Evolutionary conservation across 331 rosid genomes (phyloP), one percentile per base, ranked within the genome.

Genomic region (Telfairia occidentalis): DNA sequence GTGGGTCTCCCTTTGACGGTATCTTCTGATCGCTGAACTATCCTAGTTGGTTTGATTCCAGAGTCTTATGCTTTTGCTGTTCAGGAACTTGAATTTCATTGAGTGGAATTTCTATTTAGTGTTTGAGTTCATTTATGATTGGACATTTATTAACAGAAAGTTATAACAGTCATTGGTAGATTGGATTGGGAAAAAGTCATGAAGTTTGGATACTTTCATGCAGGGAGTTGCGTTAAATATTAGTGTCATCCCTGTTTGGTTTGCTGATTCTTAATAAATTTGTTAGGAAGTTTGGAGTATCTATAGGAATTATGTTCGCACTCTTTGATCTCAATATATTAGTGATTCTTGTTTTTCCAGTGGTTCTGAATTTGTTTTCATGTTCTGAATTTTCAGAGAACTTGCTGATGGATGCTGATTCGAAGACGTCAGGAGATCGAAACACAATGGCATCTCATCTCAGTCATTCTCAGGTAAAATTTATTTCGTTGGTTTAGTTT

Each of bases 1-100:
- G 98, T 72, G 87, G 86, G 32, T 80, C 90, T 86, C 90, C 93
- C 24, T 95, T 83, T 83, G 78, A 77, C 49, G 97, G 90, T 91
- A 82, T 42, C 43, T 59, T 65, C 78, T 50, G 75, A 37, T 59
- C 69, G 42, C 18, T 75, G 35, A 38, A 24, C 26, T 78, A 52
- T 77, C 7, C 26, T 32, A 16, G 7, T 30, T 54, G 2, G 42
- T 30, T 42, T n/a, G 37, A 26, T 70, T 45, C 29, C 11, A 5
- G 0, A 50, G 48, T 18, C 5, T 42, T 18, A 29, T 75, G 77
- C 34, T 24, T 42, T 23, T 42, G 0, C 52, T 66, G 35, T 24
- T 66, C 12, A 66, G 34, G 73, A 10, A 12, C 3, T 45, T 70
- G 75, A 45, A 45, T 45, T 45, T 67, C 24, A 23, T 69, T 12